Conservation (phyloP, 768 basidiomycete genomes). For the Russula dissimulans region DNA sequence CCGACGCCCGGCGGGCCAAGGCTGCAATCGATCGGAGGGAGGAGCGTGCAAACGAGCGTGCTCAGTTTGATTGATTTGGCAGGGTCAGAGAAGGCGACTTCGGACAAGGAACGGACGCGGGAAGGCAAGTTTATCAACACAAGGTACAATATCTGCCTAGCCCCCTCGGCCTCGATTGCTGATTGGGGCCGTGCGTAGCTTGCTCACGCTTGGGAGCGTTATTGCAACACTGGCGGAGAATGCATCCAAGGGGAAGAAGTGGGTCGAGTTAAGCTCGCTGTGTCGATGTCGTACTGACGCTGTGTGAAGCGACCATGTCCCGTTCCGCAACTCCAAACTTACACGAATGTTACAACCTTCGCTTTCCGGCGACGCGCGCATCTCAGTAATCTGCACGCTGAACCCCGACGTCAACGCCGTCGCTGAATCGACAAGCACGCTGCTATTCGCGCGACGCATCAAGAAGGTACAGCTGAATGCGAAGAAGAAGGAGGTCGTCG, state of each 20-base stretch:
- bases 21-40: constrained; percentile 68
- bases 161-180: neutral
- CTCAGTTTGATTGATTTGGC: constrained; percentile 91
- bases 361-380: constrained; percentile 88
- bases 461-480: constrained; percentile 87
- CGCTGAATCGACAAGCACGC: constrained; percentile 77
- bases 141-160: constrained; percentile 34
- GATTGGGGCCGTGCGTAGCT: constrained; percentile 33
- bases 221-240: constrained; percentile 90
- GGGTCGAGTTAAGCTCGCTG: constrained; percentile 15
- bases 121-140: constrained; percentile 98
- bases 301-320: constrained; percentile 67
- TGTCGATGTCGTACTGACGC: neutral
- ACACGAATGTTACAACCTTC: constrained; percentile 93
- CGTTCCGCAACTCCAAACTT: constrained; percentile 91
- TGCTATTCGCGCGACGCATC: constrained; percentile 85
- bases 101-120: constrained; percentile 88
- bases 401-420: constrained; percentile 77
- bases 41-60: constrained; percentile 70
- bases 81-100: constrained; percentile 93
- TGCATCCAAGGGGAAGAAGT: constrained; percentile 65
- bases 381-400: constrained; percentile 93
- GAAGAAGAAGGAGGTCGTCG: constrained; percentile 88
- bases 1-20: constrained; percentile 51
- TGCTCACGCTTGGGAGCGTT: constrained; percentile 87